These are phyloP conservation scores for Ustanciosporium gigantosporum DNA, from an alignment of 1,284 basidiomycete species.

Conservation along the genomic window DNA sequence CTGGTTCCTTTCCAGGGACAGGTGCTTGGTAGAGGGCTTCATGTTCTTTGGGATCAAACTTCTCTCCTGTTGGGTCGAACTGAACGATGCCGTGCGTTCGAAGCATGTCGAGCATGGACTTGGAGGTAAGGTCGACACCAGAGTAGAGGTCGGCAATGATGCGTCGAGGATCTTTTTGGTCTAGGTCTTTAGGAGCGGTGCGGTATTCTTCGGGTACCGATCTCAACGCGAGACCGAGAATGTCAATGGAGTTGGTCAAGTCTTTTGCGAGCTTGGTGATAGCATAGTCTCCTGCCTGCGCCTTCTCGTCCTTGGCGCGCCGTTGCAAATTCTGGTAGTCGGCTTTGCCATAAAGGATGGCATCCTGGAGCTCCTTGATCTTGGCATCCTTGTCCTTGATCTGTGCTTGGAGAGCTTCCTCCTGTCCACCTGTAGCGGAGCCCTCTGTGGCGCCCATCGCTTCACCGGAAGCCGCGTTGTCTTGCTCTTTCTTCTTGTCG, in stretches of 20 bases:
- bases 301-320: conserved; percentile 84
- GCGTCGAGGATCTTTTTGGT: conserved; percentile 49
- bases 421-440: conserved; percentile 5
- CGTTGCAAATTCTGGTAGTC: conserved; percentile 94
- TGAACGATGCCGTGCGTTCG: conserved; percentile 87
- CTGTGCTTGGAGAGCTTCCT: conserved; percentile 36
- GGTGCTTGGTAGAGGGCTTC: conserved; percentile 95
- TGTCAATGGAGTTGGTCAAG: conserved; percentile 88
- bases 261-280: conserved; percentile 87
- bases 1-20: conserved; percentile 80
- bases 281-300: conserved; percentile 88
- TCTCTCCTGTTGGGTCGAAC: conserved; percentile 87
- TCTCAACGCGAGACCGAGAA: conserved; percentile 80
- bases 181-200: conserved; percentile 58
- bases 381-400: conserved; percentile 58
- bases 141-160: conserved; percentile 64
- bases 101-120: conserved; percentile 83
- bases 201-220: conserved; percentile 70
- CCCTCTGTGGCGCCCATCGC: conserved; percentile 43
- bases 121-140: conserved; percentile 90
- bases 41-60: conserved; percentile 91
- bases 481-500: conserved; percentile 36
- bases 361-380: conserved; percentile 59
- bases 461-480: conserved; percentile 38
- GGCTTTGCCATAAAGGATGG: conserved; percentile 65